A percentile compares a stretch with the other conserved stretches of the same genome.
Evolutionary conservation across 768 basidiomycete genomes (phyloP).

Genomic region (Lentinula edodes): DNA sequence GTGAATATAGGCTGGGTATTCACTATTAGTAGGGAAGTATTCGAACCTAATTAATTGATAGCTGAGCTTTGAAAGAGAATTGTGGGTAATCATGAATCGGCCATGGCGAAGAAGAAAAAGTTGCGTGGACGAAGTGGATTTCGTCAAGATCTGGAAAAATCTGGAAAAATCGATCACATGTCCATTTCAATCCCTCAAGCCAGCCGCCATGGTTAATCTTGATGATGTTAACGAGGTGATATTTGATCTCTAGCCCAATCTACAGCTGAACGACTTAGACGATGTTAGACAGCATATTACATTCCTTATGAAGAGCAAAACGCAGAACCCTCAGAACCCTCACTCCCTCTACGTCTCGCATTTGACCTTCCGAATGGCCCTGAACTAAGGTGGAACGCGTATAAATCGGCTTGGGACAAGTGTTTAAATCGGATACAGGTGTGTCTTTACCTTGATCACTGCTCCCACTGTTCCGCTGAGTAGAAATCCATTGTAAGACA

Average conservation of each 20-base stretch:
- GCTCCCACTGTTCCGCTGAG: not conserved
- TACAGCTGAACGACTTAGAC: not conserved
- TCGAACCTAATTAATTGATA: too few relatives aligned
- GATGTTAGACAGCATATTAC: slow-evolving; percentile 1
- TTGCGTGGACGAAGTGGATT: too few relatives aligned
- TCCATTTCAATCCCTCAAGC: not conserved
- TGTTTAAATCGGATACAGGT: slow-evolving; percentile 57
- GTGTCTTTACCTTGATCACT: not conserved
- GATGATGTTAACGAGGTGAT: not conserved
- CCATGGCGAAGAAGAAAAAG: too few relatives aligned
- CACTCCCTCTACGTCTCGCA: not conserved
- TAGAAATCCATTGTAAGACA: slow-evolving; percentile 23
- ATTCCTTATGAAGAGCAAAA: slow-evolving; percentile 1
- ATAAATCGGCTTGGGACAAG: slow-evolving; percentile 51
- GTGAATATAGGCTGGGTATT: too few relatives aligned
- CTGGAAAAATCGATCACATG: not conserved
- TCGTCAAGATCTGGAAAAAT: too few relatives aligned
- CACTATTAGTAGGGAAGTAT: too few relatives aligned
- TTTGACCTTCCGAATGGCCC: not conserved
- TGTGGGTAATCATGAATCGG: too few relatives aligned
- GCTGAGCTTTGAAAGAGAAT: too few relatives aligned
- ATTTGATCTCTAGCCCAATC: not conserved
- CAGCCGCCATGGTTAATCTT: not conserved
- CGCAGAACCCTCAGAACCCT: not conserved
- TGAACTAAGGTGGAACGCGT: slow-evolving; percentile 42